Base-by-base conservation (phyloP, 106 monocot species). In the Gastrodia elata region DNA sequence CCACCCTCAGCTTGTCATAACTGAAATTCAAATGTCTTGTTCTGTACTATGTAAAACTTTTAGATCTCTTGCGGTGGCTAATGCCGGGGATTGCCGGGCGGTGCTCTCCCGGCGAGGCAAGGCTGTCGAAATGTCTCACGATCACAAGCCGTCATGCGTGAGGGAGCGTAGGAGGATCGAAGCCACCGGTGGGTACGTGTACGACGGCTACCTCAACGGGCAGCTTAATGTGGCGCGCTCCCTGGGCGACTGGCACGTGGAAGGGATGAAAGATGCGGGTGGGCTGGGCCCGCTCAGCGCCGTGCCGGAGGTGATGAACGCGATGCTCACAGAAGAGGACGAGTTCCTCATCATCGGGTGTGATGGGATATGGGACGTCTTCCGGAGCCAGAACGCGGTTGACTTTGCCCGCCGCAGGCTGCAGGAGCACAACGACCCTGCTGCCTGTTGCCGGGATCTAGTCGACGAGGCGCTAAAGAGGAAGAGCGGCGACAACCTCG, bases 351-450 rank as follows among this genome's bases (percentile, higher is more conserved):
- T 94, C 57, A 83, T 94, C 25, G 94, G 88, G 0, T 94, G 94
- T 22, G 94, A 94, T 43, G 94, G 94, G 5, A 76, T 94, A 8
- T 94, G 94, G 94, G 94, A 94, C 7, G 94, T 94, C 2, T 89
- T 94, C 71, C 80, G 81, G 16, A 94, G 89, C 77, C 94, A 94
- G 71, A 89, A 91, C 40, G 94, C 94, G 0, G 87, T 94, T 11
- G 91, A 89, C 33, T 89, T 94, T 75, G 91, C 91, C 14, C 78
- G 94, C 4, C 76, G 89, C 44, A 89, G 85, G 77, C 83, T 94
- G 22, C 86, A 83, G 71, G 87, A 87, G 81, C 94, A 94, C 76
- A 91, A 94, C 28, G 89, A 94, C 41, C 91, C 94, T 0, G 64
- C 68, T 0, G 39, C 38, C 0, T 94, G 94, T 78, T 89, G 87